Conservation (phyloP, 2,329 filamentous ascomycete species). For the Ophiostoma tasmaniense region DNA sequence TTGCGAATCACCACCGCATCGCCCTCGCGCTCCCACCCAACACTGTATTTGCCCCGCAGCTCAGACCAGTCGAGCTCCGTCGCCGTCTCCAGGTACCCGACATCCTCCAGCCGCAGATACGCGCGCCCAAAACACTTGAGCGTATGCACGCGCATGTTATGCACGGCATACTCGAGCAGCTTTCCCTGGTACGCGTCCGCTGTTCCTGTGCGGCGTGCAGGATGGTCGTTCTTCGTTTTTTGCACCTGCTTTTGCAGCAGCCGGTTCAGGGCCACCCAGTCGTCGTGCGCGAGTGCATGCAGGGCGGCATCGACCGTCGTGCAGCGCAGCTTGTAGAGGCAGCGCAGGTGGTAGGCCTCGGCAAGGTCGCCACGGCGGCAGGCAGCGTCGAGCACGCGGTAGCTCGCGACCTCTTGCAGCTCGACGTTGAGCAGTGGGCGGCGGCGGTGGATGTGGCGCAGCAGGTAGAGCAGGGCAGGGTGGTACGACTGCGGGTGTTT, state of each 20-base stretch:
- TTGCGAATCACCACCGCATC: constrained; percentile 65
- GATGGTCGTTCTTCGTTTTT: neutral
- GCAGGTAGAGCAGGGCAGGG: constrained; percentile 71
- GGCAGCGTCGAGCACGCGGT: constrained; percentile 78
- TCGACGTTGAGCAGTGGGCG: constrained; percentile 64
- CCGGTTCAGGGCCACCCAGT: constrained; percentile 72
- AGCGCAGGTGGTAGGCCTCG: constrained; percentile 61
- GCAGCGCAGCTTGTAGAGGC: constrained; percentile 54
- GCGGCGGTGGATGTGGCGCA: constrained; percentile 60
- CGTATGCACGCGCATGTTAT: constrained; percentile 63
- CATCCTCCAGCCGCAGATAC: constrained; percentile 63
- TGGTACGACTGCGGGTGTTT: constrained; percentile 83
- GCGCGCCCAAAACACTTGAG: constrained; percentile 79
- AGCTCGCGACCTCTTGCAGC: constrained; percentile 68
- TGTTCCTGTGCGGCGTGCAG: constrained; percentile 20
- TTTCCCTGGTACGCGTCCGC: constrained; percentile 75
- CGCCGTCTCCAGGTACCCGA: constrained; percentile 58
- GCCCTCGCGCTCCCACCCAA: constrained; percentile 77
- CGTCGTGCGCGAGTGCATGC: constrained; percentile 64
- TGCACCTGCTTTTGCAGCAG: constrained; percentile 37
- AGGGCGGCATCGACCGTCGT: constrained; percentile 62
- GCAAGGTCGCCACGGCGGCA: constrained; percentile 71
- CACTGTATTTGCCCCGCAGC: constrained; percentile 57
- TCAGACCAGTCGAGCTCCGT: constrained; percentile 64
- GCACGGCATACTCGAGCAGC: constrained; percentile 74